Percentiles rank a stretch among this genome's conserved stretches.
These are phyloP conservation scores for Lenzites betulinus DNA, from an alignment of 768 basidiomycete genomes.

Conservation along the genomic window DNA sequence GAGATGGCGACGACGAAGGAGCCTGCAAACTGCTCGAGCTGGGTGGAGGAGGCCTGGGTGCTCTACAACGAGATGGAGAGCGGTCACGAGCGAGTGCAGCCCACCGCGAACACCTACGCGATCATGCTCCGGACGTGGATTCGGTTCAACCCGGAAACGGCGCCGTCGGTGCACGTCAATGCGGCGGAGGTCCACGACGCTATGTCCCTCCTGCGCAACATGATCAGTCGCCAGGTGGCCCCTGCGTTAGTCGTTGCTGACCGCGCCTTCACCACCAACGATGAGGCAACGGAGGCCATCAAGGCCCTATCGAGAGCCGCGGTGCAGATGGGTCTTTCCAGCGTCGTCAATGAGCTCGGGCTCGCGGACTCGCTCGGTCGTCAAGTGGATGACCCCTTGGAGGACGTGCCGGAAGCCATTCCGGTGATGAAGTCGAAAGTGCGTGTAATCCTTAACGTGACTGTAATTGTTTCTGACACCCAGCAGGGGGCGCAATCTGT, in stretches of 20 bases:
- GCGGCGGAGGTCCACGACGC: slow-evolving; percentile 26
- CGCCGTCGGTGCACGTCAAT: slow-evolving; percentile 5
- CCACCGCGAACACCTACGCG: slow-evolving; percentile 66
- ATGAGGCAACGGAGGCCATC: slow-evolving; percentile 58
- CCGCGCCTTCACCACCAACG: slow-evolving; percentile 53
- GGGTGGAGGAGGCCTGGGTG: slow-evolving; percentile 64
- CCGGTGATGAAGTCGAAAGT: slow-evolving; percentile 58
- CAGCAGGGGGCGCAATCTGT: slow-evolving; percentile 19
- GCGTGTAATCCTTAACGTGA: slow-evolving; percentile 8
- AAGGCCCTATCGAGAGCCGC: slow-evolving; percentile 60
- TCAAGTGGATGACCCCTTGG: slow-evolving; percentile 43
- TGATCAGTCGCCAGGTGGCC: slow-evolving; percentile 53
- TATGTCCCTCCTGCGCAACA: slow-evolving; percentile 27
- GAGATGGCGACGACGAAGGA: slow-evolving; percentile 56
- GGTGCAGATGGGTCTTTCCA: slow-evolving; percentile 51
- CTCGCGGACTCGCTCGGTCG: slow-evolving; percentile 50
- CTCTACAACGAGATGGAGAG: slow-evolving; percentile 61
- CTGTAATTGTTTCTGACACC: not conserved
- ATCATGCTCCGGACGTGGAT: slow-evolving; percentile 62
- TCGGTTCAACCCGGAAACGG: slow-evolving; percentile 42
- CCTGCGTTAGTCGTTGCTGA: slow-evolving; percentile 56
- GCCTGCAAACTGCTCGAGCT: slow-evolving; percentile 44
- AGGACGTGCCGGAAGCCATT: slow-evolving; percentile 56
- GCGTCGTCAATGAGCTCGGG: slow-evolving; percentile 57
- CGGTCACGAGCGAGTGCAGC: slow-evolving; percentile 46